Base-by-base conservation (phyloP, 768 basidiomycete species). In the Mycena chlorophos region DNA sequence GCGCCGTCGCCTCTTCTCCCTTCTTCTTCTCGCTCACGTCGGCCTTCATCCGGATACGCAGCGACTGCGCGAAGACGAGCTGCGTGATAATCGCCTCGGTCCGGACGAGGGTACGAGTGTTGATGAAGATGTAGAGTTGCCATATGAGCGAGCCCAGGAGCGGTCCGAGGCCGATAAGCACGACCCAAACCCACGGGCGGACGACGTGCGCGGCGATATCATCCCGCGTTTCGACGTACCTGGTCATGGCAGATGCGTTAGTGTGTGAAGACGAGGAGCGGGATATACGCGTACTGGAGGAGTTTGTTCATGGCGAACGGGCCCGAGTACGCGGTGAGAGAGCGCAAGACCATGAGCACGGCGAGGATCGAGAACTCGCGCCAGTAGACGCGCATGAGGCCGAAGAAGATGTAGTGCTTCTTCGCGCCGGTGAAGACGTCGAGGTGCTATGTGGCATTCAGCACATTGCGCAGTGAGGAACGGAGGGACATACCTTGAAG, bases 121-220 rank as follows among this genome's bases (percentile, higher is more conserved):
- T 69, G 30, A 77, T 68, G 63, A 73, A 83, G 31, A 78, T 70
- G 61, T 86, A 88, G 69, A 75, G 77, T 58, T 89, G 83, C 52
- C 78, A 74, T 26, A 70, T 60, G 6, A 86, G 22, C 4, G 78
- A 71, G 37, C 51, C 70, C 10, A 78, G 0, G 3, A 74, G 64
- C 13, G 83, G 80, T 13, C 81, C 83, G 4, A 78, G 45, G 57
- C 83, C 78, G 13, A 85, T 70, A 64, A 72, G 70, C 0, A 69
- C 28, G 14, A 89, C 78, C 87, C 88, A 90, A 5, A 89, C 79
- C 82, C 87, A 88, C 1, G 88, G 88, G 30, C 78, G 77, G 27
- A 86, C 67, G 4, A 68, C 62, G 0, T 82, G 76, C n/a, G 66
- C 29, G 22, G 30, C 74, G 51, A 75, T 65, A 16, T 72, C 68